A percentile compares a stretch with the other conserved stretches of the same genome.
Evolutionary conservation across 2,329 filamentous ascomycete genomes (phyloP).

Genomic region (Davidsoniella australis): DNA sequence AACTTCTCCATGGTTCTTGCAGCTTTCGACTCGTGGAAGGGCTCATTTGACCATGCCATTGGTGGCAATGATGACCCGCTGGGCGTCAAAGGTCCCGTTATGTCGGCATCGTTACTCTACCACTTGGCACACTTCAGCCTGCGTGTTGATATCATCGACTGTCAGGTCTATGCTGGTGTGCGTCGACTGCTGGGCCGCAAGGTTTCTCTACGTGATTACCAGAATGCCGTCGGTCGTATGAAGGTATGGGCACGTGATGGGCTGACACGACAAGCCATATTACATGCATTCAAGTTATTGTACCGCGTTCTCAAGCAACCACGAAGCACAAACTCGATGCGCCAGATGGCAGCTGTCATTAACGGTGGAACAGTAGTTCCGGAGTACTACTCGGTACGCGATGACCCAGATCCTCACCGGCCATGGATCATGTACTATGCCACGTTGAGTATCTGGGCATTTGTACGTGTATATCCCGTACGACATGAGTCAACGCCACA

Average conservation of each 20-base stretch:
- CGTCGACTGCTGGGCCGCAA: slow-evolving; percentile 60
- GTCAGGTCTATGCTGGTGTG: slow-evolving; percentile 73
- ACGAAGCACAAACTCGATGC: slow-evolving; percentile 18
- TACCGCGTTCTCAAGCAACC: slow-evolving; percentile 41
- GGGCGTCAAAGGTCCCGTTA: slow-evolving; percentile 46
- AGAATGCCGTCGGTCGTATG: slow-evolving; percentile 58
- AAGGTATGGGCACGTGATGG: slow-evolving; percentile 59
- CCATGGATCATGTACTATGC: slow-evolving; percentile 88
- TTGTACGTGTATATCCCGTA: slow-evolving; percentile 30
- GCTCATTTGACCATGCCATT: slow-evolving; percentile 60
- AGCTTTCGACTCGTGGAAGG: slow-evolving; percentile 77
- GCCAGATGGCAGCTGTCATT: not conserved
- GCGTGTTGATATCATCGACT: slow-evolving; percentile 76
- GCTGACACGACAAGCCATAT: slow-evolving; percentile 63
- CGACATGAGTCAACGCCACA: slow-evolving; percentile 5
- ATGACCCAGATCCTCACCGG: slow-evolving; percentile 66
- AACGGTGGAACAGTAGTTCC: slow-evolving; percentile 19
- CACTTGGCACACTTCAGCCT: slow-evolving; percentile 80
- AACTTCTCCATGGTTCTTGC: slow-evolving; percentile 47
- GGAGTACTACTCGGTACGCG: slow-evolving; percentile 48
- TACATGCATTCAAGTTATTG: slow-evolving; percentile 70
- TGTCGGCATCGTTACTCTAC: slow-evolving; percentile 65
- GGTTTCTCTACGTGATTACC: slow-evolving; percentile 60
- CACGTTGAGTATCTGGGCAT: slow-evolving; percentile 71
- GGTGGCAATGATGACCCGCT: slow-evolving; percentile 24